phyloP scores from a whole-genome alignment of 108 stramenopile species.

The Discostella stelligeroides region DNA sequence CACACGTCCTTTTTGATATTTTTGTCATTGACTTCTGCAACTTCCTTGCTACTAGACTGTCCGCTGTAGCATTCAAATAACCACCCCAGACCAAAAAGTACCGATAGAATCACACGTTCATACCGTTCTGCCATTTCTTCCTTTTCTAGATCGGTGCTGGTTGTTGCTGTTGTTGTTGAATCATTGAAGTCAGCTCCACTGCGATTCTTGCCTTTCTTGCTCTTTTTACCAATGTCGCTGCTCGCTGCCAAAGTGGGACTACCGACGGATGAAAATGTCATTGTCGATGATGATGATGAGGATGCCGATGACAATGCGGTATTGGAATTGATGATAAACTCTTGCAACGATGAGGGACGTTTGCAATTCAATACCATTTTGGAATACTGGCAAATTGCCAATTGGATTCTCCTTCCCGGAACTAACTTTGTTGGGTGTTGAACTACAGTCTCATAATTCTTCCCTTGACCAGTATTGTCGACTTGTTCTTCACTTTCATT shows the following conservation, averaged over 20 bases:
- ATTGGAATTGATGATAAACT: conserved; percentile 22
- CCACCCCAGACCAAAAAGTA: conserved; percentile 28
- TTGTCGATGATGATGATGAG: neutral
- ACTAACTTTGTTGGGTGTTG: too few relatives aligned
- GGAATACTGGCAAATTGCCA: conserved; percentile 28
- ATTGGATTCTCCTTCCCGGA: conserved; percentile 9
- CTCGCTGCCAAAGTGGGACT: neutral
- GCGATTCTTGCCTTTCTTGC: conserved; percentile 1
- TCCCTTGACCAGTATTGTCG: too few relatives aligned
- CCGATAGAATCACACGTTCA: conserved; percentile 63
- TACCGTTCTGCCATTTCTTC: conserved; percentile 78
- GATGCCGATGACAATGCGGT: conserved; percentile 12
- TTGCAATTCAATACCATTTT: conserved; percentile 26
- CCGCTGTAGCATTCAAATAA: conserved; percentile 26
- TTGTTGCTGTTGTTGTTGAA: neutral
- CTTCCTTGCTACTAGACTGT: too few relatives aligned
- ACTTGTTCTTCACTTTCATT: too few relatives aligned
- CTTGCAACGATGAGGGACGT: conserved; percentile 35
- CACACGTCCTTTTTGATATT: neutral
- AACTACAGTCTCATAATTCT: too few relatives aligned
- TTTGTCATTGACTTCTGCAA: neutral
- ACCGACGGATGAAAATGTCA: conserved; percentile 3
- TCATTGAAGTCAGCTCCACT: neutral
- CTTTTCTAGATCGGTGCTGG: conserved; percentile 49
- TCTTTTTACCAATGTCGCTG: conserved; percentile 6